Evolutionary conservation across 2,329 filamentous ascomycete genomes (phyloP).

Genomic region (Ophiostoma sp.): DNA sequence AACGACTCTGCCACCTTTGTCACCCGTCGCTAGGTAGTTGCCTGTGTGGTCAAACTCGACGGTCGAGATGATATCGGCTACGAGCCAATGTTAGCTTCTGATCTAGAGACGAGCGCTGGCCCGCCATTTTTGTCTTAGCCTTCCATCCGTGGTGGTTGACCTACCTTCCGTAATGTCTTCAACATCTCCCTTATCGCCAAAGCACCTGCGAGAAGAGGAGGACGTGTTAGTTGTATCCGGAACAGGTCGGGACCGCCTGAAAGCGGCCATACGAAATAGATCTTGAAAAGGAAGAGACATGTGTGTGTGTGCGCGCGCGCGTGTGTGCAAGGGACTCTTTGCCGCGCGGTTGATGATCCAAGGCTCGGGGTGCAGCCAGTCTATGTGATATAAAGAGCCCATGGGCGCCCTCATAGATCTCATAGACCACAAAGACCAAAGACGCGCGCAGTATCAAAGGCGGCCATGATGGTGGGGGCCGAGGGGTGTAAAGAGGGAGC

Average conservation of each 20-base stretch:
- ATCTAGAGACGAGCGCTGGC: not conserved
- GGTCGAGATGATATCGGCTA: conserved; percentile 88
- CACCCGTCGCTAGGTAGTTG: conserved; percentile 86
- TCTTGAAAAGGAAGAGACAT: not conserved
- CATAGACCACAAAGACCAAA: not conserved
- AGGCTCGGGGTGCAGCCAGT: not conserved
- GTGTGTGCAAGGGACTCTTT: not conserved
- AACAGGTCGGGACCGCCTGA: not conserved
- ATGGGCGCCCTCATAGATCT: not conserved
- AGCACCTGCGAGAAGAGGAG: conserved; percentile 66
- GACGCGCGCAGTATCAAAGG: not conserved
- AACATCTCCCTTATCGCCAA: conserved; percentile 98
- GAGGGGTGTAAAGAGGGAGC: not conserved
- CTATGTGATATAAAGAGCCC: not conserved
- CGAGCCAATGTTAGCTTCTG: conserved; percentile 5
- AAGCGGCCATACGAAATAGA: not conserved
- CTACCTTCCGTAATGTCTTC: conserved; percentile 97
- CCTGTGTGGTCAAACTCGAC: conserved; percentile 90
- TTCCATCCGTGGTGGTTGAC: conserved; percentile 27
- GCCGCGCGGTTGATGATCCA: not conserved
- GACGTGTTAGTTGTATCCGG: conserved; percentile 32
- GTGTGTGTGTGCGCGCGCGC: no score
- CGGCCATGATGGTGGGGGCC: not conserved
- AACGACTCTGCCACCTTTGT: conserved; percentile 83
- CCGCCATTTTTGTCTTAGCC: not conserved